Percentiles rank a stretch among this genome's conserved stretches.
Conservation (phyloP, 768 basidiomycete species). For the Kockovaella imperatae region DNA sequence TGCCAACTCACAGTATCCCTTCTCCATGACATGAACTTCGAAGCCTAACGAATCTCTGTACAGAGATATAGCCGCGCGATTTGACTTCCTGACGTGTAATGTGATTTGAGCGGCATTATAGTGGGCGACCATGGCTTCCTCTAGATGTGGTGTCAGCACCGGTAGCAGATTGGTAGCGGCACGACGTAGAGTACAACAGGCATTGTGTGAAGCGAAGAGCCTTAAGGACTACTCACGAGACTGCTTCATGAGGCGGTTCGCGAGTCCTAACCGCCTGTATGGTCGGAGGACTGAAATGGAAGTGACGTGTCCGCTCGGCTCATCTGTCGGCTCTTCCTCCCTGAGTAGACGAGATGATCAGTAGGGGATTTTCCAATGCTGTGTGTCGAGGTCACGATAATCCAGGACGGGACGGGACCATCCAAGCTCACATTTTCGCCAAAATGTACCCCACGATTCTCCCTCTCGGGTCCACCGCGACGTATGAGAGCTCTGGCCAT, state of each 20-base stretch:
- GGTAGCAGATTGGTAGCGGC: no score
- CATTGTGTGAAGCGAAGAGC: background rate
- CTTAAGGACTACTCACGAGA: conserved; percentile 58
- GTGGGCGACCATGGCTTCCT: conserved; percentile 83
- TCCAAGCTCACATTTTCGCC: conserved; percentile 71
- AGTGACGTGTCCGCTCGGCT: conserved; percentile 81
- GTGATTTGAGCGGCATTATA: conserved; percentile 78
- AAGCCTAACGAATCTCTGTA: conserved; percentile 89
- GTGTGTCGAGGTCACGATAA: no score
- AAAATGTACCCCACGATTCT: conserved; percentile 89
- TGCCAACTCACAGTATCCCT: conserved; percentile 73
- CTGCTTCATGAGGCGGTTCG: conserved; percentile 87
- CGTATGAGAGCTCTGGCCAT: conserved; percentile 89
- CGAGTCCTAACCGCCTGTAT: conserved; percentile 82
- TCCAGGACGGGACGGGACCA: background rate
- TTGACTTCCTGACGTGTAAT: conserved; percentile 89
- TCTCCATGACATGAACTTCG: conserved; percentile 73
- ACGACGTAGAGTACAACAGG: background rate
- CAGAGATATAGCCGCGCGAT: conserved; percentile 77
- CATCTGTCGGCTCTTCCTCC: conserved; percentile 56
- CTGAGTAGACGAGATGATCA: conserved; percentile 26
- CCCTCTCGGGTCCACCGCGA: conserved; percentile 82
- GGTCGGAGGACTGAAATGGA: conserved; percentile 90
- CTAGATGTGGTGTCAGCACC: conserved; percentile 48
- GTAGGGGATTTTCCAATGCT: background rate